Evolutionary conservation across 306 rosid species (phyloP), one percentile per base, ranked within the genome.

Genomic region (Acacia confusa): DNA sequence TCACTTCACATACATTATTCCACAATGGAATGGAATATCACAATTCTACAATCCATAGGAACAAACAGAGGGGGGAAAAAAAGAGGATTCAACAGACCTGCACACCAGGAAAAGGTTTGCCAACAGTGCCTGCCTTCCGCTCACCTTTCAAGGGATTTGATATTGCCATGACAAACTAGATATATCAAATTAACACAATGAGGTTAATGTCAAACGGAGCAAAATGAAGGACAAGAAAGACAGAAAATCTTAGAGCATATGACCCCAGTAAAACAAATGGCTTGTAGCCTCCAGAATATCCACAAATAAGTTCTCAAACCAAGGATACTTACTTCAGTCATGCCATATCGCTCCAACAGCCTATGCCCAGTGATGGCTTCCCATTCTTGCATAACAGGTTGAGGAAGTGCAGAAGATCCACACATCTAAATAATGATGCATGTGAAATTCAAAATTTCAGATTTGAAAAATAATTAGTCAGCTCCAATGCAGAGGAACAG

Each of bases 391-490:
- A 92, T 90, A 84, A 93, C 88, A 71, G 99, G 98, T 78, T 86
- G 84, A 79, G 98, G 99, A 78, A 95, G 98, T 19, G 97, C 99
- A 58, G 99, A 92, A 82, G 99, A 95, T 73, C 99, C 99, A 89
- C 99, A 90, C 99, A 95, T 95, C 99, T 95, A 81, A 64, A 70
- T 41, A 36, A 41, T 48, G 75, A 38, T 78, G 80, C 14, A 25
- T 75, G 75, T 44, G 73, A 63, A 70, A 50, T 67, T 34, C 64
- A 52, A 82, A 57, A 73, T 50, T 75, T 81, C 34, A 20, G 58
- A 28, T n/a, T 16, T 65, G 28, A 28, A 17, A 45, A 71, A 48
- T 74, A 41, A 83, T 79, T 58, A 81, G 8, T 71, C 72, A 72
- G 72, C 61, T 72, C 22, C 3, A 71, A 48, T 25, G 65, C 40